A percentile compares a stretch with the other conserved stretches of the same genome.
Conservation (phyloP, 2,329 filamentous ascomycete genomes). For the Diaporthe helianthi region DNA sequence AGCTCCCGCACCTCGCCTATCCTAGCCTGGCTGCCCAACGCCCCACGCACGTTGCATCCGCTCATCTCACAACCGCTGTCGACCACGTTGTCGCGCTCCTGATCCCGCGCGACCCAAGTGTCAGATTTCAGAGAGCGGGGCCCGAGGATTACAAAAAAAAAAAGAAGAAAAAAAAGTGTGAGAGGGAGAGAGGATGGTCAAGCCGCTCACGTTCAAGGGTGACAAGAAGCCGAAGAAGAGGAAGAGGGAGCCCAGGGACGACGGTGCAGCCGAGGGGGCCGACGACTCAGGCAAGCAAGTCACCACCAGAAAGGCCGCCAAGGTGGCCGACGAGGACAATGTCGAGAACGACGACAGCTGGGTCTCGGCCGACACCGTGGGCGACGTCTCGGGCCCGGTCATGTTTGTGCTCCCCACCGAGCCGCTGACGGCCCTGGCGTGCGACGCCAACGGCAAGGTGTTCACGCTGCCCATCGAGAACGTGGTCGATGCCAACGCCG, state of each 20-base stretch:
- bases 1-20: constrained; percentile 26
- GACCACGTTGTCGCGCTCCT: constrained; percentile 13
- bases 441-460: constrained; percentile 85
- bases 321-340: constrained; percentile 47
- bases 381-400: constrained; percentile 82
- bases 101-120: constrained; percentile 9
- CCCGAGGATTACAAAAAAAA: neutral
- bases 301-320: constrained; percentile 44
- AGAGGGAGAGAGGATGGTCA: constrained; percentile 69
- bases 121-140: constrained; percentile 10
- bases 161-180: neutral
- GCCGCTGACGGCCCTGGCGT: constrained; percentile 77
- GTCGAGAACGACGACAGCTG: constrained; percentile 79
- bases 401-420: constrained; percentile 82
- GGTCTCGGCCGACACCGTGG: constrained; percentile 80
- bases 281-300: constrained; percentile 67
- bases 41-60: constrained; percentile 28
- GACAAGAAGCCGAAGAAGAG: constrained; percentile 80
- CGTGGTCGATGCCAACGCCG: constrained; percentile 80
- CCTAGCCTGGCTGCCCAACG: constrained; percentile 34
- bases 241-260: constrained; percentile 32
- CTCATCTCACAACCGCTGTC: constrained; percentile 28
- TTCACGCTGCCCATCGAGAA: constrained; percentile 87
- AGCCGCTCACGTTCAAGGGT: constrained; percentile 93
- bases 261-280: constrained; percentile 25